These are phyloP conservation scores for Cucurbita moschata DNA, from an alignment of 306 rosid species.

Conservation along the genomic window DNA sequence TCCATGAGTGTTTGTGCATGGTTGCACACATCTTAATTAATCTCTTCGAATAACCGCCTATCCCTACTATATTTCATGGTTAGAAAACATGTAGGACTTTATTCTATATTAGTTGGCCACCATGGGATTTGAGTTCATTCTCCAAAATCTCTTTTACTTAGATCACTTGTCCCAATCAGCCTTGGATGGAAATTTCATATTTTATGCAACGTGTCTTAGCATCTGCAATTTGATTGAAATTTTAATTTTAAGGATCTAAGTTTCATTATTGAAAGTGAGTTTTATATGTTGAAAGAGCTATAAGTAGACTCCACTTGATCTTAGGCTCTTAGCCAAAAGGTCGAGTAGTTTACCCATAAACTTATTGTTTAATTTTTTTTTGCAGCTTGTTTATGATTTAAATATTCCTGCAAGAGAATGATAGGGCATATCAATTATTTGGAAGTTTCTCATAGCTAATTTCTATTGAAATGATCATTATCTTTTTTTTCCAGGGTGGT, in stretches of 20 bases:
- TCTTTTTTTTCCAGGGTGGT: conserved; percentile 43
- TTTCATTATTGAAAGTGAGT: neutral
- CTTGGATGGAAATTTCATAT: neutral
- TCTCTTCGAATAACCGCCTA: neutral
- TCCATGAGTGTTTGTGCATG: neutral
- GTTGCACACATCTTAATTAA: neutral
- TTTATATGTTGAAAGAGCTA: neutral
- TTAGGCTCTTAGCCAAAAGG: too few relatives aligned
- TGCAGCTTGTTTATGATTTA: neutral
- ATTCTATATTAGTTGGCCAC: neutral
- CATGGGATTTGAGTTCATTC: neutral
- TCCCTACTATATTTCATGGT: neutral
- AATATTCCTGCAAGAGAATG: neutral
- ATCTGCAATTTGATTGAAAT: neutral
- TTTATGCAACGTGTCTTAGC: neutral
- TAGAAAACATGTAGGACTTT: neutral
- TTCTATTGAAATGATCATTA: neutral
- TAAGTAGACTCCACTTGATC: neutral
- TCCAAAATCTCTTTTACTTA: neutral
- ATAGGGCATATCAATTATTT: neutral
- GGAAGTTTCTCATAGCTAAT: neutral
- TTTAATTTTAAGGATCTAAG: too few relatives aligned
- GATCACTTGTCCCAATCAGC: neutral
- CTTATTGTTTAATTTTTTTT: neutral
- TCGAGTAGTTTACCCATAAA: neutral